Percentiles rank a stretch among this genome's conserved stretches.
phyloP scores from a whole-genome alignment of 331 rosid genomes.

The Rhamnella rubrinervis region DNA sequence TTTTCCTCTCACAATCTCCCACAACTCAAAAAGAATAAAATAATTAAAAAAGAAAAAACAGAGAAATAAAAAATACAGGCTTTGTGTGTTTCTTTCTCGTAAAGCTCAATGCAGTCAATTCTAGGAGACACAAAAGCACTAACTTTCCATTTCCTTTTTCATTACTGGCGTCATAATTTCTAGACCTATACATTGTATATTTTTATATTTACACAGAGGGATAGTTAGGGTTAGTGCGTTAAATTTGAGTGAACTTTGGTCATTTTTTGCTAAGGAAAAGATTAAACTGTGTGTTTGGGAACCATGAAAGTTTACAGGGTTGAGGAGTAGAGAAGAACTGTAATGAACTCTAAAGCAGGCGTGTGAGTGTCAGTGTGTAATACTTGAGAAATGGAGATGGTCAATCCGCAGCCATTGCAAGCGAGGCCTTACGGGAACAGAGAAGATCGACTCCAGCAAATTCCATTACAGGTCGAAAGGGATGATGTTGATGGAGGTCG shows the following conservation, averaged over 20 bases:
- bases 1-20: too few relatives aligned
- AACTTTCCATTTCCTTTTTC: constrained; percentile 23
- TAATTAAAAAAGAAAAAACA: too few relatives aligned
- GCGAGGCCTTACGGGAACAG: constrained; percentile 28
- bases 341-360: too few relatives aligned
- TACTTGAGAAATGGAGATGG: constrained; percentile 44
- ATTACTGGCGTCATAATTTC: constrained; percentile 19
- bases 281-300: constrained; percentile 16
- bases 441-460: constrained; percentile 13
- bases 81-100: not conserved
- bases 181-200: not conserved
- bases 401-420: constrained; percentile 39
- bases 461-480: constrained; percentile 37
- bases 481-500: constrained; percentile 21
- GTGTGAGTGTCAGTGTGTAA: constrained; percentile 17
- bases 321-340: not conserved
- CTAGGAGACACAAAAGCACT: constrained; percentile 23
- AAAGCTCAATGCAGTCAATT: constrained; percentile 14
- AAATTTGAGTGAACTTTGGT: not conserved
- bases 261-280: not conserved
- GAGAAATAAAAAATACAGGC: too few relatives aligned
- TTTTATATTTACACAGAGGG: not conserved
- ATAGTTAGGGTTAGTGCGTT: constrained; percentile 15
- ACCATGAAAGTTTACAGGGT: constrained; percentile 11
- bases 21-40: too few relatives aligned